Evolutionary conservation across 257 asterid species (phyloP).

Genomic region (Nicotiana undulata): DNA sequence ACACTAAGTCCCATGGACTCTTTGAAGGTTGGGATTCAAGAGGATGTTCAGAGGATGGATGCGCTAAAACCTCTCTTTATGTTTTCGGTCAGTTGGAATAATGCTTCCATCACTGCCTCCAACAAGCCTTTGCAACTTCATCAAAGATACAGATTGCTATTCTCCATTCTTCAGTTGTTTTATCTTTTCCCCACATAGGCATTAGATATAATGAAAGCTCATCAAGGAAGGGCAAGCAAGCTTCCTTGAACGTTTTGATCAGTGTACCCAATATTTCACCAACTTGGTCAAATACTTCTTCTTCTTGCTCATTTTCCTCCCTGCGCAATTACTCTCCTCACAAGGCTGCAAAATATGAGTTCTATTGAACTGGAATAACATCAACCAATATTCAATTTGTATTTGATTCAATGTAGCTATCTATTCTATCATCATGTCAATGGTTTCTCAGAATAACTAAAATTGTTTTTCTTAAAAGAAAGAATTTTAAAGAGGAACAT

Average conservation of each 20-base stretch:
- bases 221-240: too few relatives aligned
- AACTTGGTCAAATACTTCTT: too few relatives aligned
- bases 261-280: too few relatives aligned
- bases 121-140: conserved; percentile 26
- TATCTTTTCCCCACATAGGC: too few relatives aligned
- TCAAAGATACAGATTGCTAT: too few relatives aligned
- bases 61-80: conserved; percentile 16
- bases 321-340: conserved; percentile 55
- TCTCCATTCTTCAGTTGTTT: too few relatives aligned
- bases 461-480: not conserved
- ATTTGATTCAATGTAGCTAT: not conserved
- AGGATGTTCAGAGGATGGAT: conserved; percentile 52
- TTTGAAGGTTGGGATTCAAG: conserved; percentile 56
- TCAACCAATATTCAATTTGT: not conserved
- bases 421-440: not conserved
- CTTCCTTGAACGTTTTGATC: too few relatives aligned
- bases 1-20: conserved; percentile 34
- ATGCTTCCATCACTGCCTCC: conserved; percentile 23
- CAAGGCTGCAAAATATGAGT: conserved; percentile 42
- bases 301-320: conserved; percentile 54
- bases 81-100: conserved; percentile 16
- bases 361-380: conserved; percentile 24
- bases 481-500: too few relatives aligned
- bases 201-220: too few relatives aligned
- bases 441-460: not conserved